Conservation (phyloP, 2,329 filamentous ascomycete genomes). For the Mycosphaerella sp. region DNA sequence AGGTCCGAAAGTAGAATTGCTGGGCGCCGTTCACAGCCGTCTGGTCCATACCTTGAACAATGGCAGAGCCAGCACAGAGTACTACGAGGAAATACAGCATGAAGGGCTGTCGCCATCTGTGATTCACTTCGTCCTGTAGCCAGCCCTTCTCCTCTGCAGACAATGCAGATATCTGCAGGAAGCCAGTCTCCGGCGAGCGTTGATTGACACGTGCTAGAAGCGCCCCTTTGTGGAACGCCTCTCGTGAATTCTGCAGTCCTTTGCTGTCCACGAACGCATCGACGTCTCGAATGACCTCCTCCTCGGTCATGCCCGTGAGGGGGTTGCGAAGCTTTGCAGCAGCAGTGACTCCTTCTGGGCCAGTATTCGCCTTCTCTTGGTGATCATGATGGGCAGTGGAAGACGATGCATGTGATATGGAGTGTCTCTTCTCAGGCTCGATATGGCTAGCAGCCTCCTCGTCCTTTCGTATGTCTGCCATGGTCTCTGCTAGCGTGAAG, state of each 20-base stretch:
- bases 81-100: slow-evolving; percentile 54
- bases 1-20: slow-evolving; percentile 27
- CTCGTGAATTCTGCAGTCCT: slow-evolving; percentile 22
- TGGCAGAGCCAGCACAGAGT: slow-evolving; percentile 52
- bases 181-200: slow-evolving; percentile 20
- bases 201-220: slow-evolving; percentile 27
- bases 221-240: slow-evolving; percentile 25
- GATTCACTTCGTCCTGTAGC: slow-evolving; percentile 55
- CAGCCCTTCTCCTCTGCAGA: slow-evolving; percentile 53
- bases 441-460: slow-evolving; percentile 13
- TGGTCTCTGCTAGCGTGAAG: slow-evolving; percentile 1
- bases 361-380: slow-evolving; percentile 12
- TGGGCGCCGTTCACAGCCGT: slow-evolving; percentile 43
- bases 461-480: slow-evolving; percentile 11
- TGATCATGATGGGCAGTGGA: slow-evolving; percentile 12
- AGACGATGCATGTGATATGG: slow-evolving; percentile 14
- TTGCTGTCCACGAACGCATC: slow-evolving; percentile 24
- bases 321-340: slow-evolving; percentile 27
- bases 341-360: slow-evolving; percentile 17
- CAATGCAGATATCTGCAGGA: slow-evolving; percentile 39
- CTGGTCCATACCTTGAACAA: slow-evolving; percentile 47
- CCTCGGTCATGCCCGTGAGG: slow-evolving; percentile 28
- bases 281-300: slow-evolving; percentile 26
- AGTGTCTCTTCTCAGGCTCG: slow-evolving; percentile 16
- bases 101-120: slow-evolving; percentile 66